Percentiles rank a stretch among this genome's conserved stretches.
phyloP scores from a whole-genome alignment of 225 moss, liverwort and hornwort genomes.

The Straminergon stramineum region DNA sequence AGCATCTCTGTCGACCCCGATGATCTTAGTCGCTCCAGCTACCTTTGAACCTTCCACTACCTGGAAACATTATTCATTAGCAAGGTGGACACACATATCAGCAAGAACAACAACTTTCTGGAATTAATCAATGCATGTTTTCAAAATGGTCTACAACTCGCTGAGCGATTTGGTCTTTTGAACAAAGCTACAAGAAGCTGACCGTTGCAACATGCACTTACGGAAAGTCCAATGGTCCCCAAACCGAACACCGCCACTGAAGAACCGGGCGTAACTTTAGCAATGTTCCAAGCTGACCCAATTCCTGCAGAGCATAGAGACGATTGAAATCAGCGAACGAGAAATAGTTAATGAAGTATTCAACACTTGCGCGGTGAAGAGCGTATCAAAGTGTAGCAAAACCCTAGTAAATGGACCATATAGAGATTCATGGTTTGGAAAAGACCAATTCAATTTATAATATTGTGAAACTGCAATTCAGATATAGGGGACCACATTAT shows the following conservation, averaged over 20 bases:
- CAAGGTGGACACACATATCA: background rate
- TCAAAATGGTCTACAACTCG: background rate
- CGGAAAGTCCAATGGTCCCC: conserved; percentile 58
- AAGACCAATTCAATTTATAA: background rate
- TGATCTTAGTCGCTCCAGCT: conserved; percentile 49
- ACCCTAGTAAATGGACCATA: background rate
- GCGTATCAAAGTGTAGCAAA: background rate
- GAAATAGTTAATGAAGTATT: background rate
- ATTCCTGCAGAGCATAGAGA: conserved; percentile 19
- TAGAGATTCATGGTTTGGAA: background rate
- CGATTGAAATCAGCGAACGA: background rate
- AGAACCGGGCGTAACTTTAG: conserved; percentile 39
- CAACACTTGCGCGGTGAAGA: background rate
- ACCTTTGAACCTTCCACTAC: conserved; percentile 56
- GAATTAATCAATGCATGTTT: background rate
- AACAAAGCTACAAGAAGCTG: background rate
- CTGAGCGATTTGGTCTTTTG: background rate
- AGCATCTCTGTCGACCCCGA: conserved; percentile 42
- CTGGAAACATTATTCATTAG: background rate
- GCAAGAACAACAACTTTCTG: background rate
- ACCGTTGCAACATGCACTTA: background rate
- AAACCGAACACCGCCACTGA: conserved; percentile 64
- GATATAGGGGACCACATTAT: background rate
- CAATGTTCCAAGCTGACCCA: conserved; percentile 58
- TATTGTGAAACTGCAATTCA: background rate